Base-by-base conservation (phyloP, 164 flowering plant genomes). In the Pachysandra terminalis region DNA sequence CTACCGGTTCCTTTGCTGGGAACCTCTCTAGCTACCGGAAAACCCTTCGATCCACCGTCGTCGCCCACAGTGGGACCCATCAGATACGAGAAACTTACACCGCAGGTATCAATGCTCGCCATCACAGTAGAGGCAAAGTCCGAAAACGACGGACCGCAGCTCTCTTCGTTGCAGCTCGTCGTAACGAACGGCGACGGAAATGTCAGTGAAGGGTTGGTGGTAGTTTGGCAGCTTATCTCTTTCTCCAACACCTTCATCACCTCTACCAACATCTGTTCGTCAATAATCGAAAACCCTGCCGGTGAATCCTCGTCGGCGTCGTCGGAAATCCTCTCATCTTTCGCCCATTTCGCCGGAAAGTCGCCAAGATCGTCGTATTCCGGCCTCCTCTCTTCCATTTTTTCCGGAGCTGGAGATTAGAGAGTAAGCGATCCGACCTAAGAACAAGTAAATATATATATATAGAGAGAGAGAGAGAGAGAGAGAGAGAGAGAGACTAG, bases 261-360 rank as follows among this genome's bases (percentile, higher is more conserved):
- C 59, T 56, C 59, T 21, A 21, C 64, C 16, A 60, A 27, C 63
- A 45, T 35, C 14, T 58, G 35, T n/a, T 71, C 74, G 58, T 35
- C 64, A 5, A n/a, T n/a, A n/a, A 28, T 25, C 10, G 51, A 48
- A 35, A 71, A 19, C 58, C 64, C 65, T 0, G 58, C 64, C 68
- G 56, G 3, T 19, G 56, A 27, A 45, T 26, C 52, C 17, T 54
- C 71, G 5, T 69, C 71, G 21, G 61, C 71, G 21, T 59, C 68
- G 19, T 49, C 63, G 23, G 9, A 23, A 9, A 9, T 25, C 24
- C 14, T 25, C 14, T 12, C 24, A 13, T n/a, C 25, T 12, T 21
- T 56, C 21, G 24, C 0, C 35, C 52, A 0, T n/a, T 48, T 13
- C 24, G 25, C 53, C 24, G 21, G 15, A 5, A 56, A 14, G 15